phyloP scores from a whole-genome alignment of 2,329 filamentous ascomycete genomes.

The Aspergillus ruber region DNA sequence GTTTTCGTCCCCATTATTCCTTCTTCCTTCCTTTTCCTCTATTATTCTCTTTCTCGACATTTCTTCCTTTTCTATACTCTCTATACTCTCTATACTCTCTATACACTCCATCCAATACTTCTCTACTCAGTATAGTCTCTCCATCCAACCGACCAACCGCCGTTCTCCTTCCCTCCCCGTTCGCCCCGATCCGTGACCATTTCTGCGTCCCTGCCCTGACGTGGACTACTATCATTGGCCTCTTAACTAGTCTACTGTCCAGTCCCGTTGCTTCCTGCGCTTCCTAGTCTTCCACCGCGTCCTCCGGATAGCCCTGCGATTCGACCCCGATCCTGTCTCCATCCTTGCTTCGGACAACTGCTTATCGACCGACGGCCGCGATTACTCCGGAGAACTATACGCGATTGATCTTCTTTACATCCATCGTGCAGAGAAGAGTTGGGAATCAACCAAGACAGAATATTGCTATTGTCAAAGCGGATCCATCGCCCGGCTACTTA shows the following conservation, averaged over 20 bases:
- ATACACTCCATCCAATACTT: neutral
- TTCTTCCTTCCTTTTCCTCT: conserved; percentile 1
- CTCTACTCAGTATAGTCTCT: neutral
- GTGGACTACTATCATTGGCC: conserved; percentile 20
- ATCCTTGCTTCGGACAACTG: neutral
- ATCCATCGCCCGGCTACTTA: too few relatives aligned
- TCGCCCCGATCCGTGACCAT: neutral
- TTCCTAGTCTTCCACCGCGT: neutral
- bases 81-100: conserved; percentile 6
- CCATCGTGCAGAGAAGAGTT: neutral
- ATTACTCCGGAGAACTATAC: neutral
- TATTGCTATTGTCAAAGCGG: too few relatives aligned
- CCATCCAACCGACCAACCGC: neutral
- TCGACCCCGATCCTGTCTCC: neutral
- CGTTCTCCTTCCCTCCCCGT: neutral
- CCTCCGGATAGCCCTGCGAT: neutral
- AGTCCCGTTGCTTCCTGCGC: neutral
- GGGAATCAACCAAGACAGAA: too few relatives aligned
- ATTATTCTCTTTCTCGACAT: conserved; percentile 1
- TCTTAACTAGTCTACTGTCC: conserved; percentile 4
- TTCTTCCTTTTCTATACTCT: conserved; percentile 1
- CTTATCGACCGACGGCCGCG: neutral
- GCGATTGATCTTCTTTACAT: neutral
- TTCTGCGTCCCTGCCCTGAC: conserved; percentile 5
- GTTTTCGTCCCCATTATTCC: neutral